Percentiles rank a stretch among this genome's conserved stretches.
These are phyloP conservation scores for Geotrichum restrictum DNA, from an alignment of 1,139 yeast genomes.

Conservation along the genomic window DNA sequence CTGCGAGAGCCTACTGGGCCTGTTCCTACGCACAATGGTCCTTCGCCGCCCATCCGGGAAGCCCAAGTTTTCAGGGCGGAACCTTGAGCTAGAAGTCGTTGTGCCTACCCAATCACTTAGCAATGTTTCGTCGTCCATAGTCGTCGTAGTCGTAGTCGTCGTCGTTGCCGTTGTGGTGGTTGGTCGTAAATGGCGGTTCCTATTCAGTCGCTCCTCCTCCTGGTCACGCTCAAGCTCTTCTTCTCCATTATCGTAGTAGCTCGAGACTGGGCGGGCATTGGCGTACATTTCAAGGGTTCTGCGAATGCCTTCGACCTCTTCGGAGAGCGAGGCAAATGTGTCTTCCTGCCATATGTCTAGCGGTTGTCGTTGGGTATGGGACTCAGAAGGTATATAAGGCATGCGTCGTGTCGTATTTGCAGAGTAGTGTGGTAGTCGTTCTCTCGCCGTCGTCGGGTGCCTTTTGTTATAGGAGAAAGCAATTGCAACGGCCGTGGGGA, in stretches of 20 bases:
- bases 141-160: no score
- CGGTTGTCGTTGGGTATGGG: background rate
- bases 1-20: conserved; percentile 6
- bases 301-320: conserved; percentile 10
- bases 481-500: no score
- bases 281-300: conserved; percentile 12
- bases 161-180: no score
- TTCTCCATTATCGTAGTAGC: background rate
- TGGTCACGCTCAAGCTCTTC: background rate
- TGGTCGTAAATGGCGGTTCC: background rate
- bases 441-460: no score
- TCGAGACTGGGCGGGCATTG: background rate
- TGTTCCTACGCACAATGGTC: background rate
- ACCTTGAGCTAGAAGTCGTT: no score
- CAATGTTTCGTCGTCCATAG: background rate
- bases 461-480: background rate
- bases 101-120: no score
- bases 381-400: background rate
- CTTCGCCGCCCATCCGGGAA: background rate
- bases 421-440: no score
- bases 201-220: conserved; percentile 6
- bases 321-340: conserved; percentile 5
- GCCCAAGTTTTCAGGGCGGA: background rate
- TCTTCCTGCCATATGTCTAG: conserved; percentile 1
- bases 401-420: background rate